Base-by-base conservation (phyloP, 352 stramenopile species). In the Phytophthora fragariaefolia region DNA sequence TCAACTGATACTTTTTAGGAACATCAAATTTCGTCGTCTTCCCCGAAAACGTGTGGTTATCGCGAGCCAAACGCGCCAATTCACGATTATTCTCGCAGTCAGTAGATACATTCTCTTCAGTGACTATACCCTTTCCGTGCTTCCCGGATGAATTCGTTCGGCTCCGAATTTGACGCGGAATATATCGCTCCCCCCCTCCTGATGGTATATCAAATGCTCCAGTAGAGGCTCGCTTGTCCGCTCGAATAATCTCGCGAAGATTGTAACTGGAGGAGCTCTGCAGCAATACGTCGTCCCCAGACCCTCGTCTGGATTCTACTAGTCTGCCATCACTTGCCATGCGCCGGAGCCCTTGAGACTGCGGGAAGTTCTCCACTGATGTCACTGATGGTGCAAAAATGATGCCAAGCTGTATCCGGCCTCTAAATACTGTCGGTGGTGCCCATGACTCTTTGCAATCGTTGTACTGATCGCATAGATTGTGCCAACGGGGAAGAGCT, bases 391-490 rank as follows among this genome's bases (percentile, higher is more conserved):
- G 87, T 13, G 83, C 74, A 59, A 93, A 95, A 61, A 95, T 90
- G 10, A 95, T 85, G 1, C 82, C 79, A 18, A 92, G 71, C 58
- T 95, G 87, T 48, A 95, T 83, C 2, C 84, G 83, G 9, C 87
- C 87, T 10, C 83, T 77, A 56, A 93, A 95, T 4, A 95, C 87
- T 13, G 87, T 95, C 10, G 87, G 87, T 2, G 87, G 87, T 20
- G 87, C 87, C 87, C 87, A 95, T 2, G 84, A 95, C 53, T 93
- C 87, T 26, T 88, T 87, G 59, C 87, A 95, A 59, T 95, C 87
- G 51, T 95, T 91, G 66, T 95, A 95, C 65, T 93, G 85, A 38
- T 95, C 87, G 56, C 87, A 93, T n/a, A 95, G 59, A 58, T 95
- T 95, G 48, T 94, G 84, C 87, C 87, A 95, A 20, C 87, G 78